Base-by-base conservation (phyloP, 257 asterid species). In the Ilex asprella region DNA sequence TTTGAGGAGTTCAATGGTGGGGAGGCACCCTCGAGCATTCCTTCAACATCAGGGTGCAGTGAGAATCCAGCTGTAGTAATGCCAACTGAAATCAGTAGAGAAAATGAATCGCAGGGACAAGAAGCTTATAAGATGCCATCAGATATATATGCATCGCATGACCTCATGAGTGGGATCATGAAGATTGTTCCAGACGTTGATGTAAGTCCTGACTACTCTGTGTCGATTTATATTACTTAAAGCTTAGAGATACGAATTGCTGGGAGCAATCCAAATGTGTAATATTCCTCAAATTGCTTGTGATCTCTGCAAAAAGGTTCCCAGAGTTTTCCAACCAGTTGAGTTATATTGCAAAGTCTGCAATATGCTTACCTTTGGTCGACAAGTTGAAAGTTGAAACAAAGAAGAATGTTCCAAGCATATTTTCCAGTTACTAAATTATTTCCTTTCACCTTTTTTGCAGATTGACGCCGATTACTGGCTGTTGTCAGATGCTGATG, bases 171-270 rank as follows among this genome's bases (percentile, higher is more conserved):
- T 58, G 96, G 96, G 71, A 87, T 92, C 63, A 78, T 89, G 87
- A 89, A 86, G 70, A 87, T 92, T 51, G 89, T 82, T 56, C 96
- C 99, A 3, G 89, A 86, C 56, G 94, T 88, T 59, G 87, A 89
- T 70, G 99, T 92, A 80, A 92, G 99, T 77, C 73, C 16, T 52
- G 65, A 52, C 43, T 66, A 55, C 31, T 55, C 29, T 50, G 49
- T 47, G 59, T 31, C 1, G 41, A 35, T 35, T 21, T 21, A 21
- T 21, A 35, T 3, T 35, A 35, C 52, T 5, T 46, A 46, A 46
- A 46, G n/a, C n/a, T 46, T 14, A 46, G 52, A 46, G n/a, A 46
- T 46, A 6, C n/a, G 3, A 10, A 7, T 46, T 46, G 11, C 52
- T 46, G 13, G 52, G n/a, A 11, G 14, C 14, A 4, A 46, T 46